Conservation (phyloP, 2,329 filamentous ascomycete genomes). For the Lojkania enalia region DNA sequence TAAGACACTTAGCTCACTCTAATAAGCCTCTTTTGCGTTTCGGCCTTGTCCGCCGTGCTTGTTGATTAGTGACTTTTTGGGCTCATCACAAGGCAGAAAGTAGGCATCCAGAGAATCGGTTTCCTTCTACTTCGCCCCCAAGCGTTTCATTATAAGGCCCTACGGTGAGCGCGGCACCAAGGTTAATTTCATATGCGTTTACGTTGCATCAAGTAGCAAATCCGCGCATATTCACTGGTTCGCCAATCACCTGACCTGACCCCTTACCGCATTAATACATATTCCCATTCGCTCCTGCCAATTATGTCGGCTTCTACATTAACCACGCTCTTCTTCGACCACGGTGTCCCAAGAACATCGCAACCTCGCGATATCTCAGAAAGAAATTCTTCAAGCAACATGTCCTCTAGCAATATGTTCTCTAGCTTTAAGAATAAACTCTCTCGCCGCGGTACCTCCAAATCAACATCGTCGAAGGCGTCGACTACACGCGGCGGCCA, state of each 20-base stretch:
- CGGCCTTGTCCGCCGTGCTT: no score
- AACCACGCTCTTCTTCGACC: slow-evolving; percentile 6
- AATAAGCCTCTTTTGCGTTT: no score
- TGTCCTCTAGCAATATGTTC: slow-evolving; percentile 29
- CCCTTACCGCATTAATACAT: not conserved
- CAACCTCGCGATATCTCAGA: slow-evolving; percentile 1
- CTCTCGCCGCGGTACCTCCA: slow-evolving; percentile 18
- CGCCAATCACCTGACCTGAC: not conserved
- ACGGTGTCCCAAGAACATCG: slow-evolving; percentile 4
- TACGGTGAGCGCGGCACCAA: not conserved
- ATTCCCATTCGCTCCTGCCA: not conserved
- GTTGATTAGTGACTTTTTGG: no score
- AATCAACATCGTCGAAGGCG: slow-evolving; percentile 18
- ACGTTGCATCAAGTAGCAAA: not conserved
- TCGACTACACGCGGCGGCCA: slow-evolving; percentile 3
- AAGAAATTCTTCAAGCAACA: slow-evolving; percentile 6
- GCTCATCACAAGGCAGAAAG: not conserved
- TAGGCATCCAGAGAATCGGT: not conserved
- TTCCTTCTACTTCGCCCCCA: not conserved
- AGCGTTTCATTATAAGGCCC: not conserved
- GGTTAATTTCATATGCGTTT: not conserved
- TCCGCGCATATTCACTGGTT: not conserved
- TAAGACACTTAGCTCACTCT: no score
- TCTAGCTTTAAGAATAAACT: slow-evolving; percentile 31
- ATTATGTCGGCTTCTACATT: slow-evolving; percentile 3